These are phyloP conservation scores for Chaetomium globosum DNA, from an alignment of 2,329 filamentous ascomycete species.

Conservation along the genomic window DNA sequence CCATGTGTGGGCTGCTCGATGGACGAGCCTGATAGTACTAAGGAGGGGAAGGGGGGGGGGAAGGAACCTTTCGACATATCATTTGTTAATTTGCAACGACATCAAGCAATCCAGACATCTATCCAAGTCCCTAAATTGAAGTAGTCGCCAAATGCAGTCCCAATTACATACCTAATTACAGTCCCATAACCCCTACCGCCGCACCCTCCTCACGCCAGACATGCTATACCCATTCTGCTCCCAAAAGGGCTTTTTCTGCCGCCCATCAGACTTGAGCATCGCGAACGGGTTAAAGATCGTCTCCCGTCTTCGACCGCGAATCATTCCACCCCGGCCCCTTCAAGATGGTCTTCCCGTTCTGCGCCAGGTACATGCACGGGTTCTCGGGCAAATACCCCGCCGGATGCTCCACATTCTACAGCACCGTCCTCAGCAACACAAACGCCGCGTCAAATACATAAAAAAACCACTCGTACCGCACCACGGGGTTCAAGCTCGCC, in stretches of 20 bases:
- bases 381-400: background rate
- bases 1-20: conserved; percentile 34
- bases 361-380: conserved; percentile 2
- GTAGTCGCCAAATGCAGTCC: no score
- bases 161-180: no score
- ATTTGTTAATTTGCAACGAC: no score
- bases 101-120: no score
- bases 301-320: conserved; percentile 9
- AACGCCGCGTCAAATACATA: conserved; percentile 7
- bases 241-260: conserved; percentile 18
- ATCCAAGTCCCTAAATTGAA: no score
- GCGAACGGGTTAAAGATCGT: conserved; percentile 14
- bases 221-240: conserved; percentile 12
- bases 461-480: conserved; percentile 20
- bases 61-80: no score
- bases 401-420: conserved; percentile 5
- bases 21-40: background rate
- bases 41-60: no score
- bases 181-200: background rate
- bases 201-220: background rate
- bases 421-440: background rate
- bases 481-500: background rate
- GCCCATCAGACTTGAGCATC: background rate
- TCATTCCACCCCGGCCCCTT: conserved; percentile 17
- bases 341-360: conserved; percentile 9